Evolutionary conservation across 805 yeast genomes (phyloP).

Genomic region (Candida sphagnicola): DNA sequence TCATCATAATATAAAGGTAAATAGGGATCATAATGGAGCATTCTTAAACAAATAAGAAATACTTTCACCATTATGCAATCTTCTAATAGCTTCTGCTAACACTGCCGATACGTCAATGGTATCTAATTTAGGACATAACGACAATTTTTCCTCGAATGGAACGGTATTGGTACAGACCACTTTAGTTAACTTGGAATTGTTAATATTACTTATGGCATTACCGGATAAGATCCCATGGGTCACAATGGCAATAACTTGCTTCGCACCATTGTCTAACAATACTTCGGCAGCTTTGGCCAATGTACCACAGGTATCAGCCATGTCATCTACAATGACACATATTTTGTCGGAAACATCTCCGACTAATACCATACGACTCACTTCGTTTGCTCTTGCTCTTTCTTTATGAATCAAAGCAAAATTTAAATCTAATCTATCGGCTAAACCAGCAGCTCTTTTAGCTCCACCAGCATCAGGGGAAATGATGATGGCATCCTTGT

Average conservation of each 20-base stretch:
- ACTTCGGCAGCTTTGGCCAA: constrained; percentile 92
- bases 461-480: constrained; percentile 99
- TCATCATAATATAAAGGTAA: background rate
- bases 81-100: constrained; percentile 88
- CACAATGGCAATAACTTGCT: constrained; percentile 84
- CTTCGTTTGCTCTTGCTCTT: constrained; percentile 92
- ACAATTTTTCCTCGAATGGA: constrained; percentile 67
- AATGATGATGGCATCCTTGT: constrained; percentile 67
- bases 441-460: constrained; percentile 90
- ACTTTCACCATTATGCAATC: constrained; percentile 95
- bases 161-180: constrained; percentile 93
- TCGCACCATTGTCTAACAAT: constrained; percentile 74
- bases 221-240: constrained; percentile 95
- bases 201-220: constrained; percentile 70
- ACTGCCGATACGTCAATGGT: constrained; percentile 82
- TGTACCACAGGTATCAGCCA: constrained; percentile 99
- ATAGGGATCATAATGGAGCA: constrained; percentile 28
- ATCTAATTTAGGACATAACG: constrained; percentile 63
- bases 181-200: constrained; percentile 58
- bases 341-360: constrained; percentile 86
- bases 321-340: constrained; percentile 89
- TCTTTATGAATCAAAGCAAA: constrained; percentile 97
- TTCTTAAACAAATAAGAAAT: constrained; percentile 82
- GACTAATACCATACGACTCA: constrained; percentile 89
- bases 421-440: constrained; percentile 86